Base-by-base conservation (phyloP, 768 basidiomycete species). In the Pisolithus marmoratus region DNA sequence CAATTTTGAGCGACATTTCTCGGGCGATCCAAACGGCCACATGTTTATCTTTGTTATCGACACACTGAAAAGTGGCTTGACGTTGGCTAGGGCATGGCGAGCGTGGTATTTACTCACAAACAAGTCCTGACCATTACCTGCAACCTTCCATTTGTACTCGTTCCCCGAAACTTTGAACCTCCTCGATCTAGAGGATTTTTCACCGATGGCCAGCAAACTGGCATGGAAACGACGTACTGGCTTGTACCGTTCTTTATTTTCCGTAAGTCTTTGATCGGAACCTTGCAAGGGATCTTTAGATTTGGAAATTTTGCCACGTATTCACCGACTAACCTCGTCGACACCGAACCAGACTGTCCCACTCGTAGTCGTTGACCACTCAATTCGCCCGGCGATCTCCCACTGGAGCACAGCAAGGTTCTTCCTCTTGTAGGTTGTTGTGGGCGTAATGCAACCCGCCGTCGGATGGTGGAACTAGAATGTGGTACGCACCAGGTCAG, bases 91-190 rank as follows among this genome's bases (percentile, higher is more conserved):
- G 41, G n/a, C 9, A 20, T 22, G n/a, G 20, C 36, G 40, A 9
- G 46, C 20, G 1, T 26, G 23, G 6, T 19, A 47, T 34, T 31
- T 22, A 62, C 80, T 56, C 58, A 81, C 81, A 50, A 73, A 66
- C 47, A 82, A 67, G 59, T 79, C 74, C 34, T 43, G 53, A 46
- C 69, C 70, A 47, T 76, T 73, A 40, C 74, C 72, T 46, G 63
- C 61, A 36, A 74, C 62, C 63, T 78, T 82, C 81, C 81, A 82
- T 56, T 81, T 82, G 68, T 82, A 82, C 57, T 78, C 75, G 26
- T 67, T 60, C 36, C 73, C 73, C 5, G 62, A 64, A 41, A 64
- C 77, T 57, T 75, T 80, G 68, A 82, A 82, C 24, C 80, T 66
- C 52, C 81, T 75, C 11, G 81, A 82, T 51, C 81, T 80, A 44